Evolutionary conservation across 441 rosid genomes (phyloP).

Genomic region (Adansonia gregorii): DNA sequence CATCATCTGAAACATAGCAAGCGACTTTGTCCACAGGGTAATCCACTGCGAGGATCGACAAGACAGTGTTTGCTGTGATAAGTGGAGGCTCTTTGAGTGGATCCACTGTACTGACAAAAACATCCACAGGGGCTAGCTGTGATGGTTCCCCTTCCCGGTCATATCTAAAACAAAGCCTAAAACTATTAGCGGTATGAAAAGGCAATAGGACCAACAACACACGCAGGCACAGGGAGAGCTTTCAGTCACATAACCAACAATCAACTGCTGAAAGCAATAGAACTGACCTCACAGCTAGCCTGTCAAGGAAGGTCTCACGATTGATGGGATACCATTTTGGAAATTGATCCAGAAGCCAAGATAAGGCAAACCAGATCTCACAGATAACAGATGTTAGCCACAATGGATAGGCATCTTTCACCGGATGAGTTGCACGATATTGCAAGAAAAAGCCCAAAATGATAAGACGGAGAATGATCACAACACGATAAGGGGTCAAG

Average conservation of each 20-base stretch:
- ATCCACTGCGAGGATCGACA: conserved; percentile 94
- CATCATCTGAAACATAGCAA: conserved; percentile 97
- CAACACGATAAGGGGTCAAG: conserved; percentile 91
- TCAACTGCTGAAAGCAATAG: neutral
- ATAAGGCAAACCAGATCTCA: conserved; percentile 99
- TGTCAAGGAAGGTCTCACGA: conserved; percentile 92
- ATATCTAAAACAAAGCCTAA: conserved; percentile 51
- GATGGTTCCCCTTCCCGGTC: conserved; percentile 96
- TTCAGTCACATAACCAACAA: conserved; percentile 24
- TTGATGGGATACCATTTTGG: conserved; percentile 95
- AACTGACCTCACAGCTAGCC: conserved; percentile 86
- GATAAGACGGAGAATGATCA: conserved; percentile 93
- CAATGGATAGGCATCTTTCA: conserved; percentile 88
- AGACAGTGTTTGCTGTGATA: conserved; percentile 91
- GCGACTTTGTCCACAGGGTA: conserved; percentile 99
- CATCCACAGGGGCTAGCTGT: conserved; percentile 85
- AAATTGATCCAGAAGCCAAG: conserved; percentile 99
- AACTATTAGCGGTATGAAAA: conserved; percentile 22
- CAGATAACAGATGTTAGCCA: conserved; percentile 96
- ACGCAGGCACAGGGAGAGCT: neutral
- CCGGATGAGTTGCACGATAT: conserved; percentile 93
- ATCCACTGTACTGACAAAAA: conserved; percentile 99
- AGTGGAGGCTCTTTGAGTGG: conserved; percentile 98
- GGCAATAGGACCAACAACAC: neutral
- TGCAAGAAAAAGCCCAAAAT: conserved; percentile 96